These are phyloP conservation scores for Arthrobotrys sinensis DNA, from an alignment of 2,329 filamentous ascomycete genomes.

Conservation along the genomic window DNA sequence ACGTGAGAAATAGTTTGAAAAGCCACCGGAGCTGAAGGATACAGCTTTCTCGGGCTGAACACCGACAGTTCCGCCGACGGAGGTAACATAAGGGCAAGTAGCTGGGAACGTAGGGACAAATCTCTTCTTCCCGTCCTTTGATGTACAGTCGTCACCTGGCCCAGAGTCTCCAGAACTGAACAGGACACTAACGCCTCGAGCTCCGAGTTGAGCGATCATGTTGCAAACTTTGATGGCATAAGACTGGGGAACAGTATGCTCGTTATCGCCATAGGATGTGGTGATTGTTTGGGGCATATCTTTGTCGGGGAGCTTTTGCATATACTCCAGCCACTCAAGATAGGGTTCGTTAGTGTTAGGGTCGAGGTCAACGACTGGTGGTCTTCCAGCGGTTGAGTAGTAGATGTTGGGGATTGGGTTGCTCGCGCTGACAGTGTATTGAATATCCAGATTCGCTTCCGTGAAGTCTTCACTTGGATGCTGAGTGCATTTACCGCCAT, in stretches of 20 bases:
- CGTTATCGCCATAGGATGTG: conserved; percentile 78
- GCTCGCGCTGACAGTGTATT: conserved; percentile 73
- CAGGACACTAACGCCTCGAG: conserved; percentile 77
- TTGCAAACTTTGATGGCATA: conserved; percentile 77
- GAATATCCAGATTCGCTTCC: conserved; percentile 76
- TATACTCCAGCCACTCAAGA: conserved; percentile 75
- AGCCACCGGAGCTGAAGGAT: conserved; percentile 70
- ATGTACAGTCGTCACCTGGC: conserved; percentile 73
- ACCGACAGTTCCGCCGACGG: conserved; percentile 75
- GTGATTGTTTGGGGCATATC: conserved; percentile 75
- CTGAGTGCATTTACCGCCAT: conserved; percentile 68
- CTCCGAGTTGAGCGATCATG: conserved; percentile 77
- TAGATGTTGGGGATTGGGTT: conserved; percentile 73
- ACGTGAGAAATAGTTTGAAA: conserved; percentile 71
- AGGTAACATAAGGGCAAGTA: conserved; percentile 78
- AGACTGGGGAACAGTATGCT: conserved; percentile 75
- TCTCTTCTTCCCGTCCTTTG: conserved; percentile 73
- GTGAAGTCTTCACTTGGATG: conserved; percentile 66
- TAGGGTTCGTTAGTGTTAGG: conserved; percentile 79
- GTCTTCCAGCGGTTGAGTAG: conserved; percentile 73
- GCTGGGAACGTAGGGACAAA: conserved; percentile 77
- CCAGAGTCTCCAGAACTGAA: conserved; percentile 76
- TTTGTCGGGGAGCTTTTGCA: conserved; percentile 70
- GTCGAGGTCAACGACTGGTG: conserved; percentile 70
- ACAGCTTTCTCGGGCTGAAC: conserved; percentile 71